Evolutionary conservation across 208 protist genomes (phyloP).

Genomic region (Leptomonas pyrrhocoris): DNA sequence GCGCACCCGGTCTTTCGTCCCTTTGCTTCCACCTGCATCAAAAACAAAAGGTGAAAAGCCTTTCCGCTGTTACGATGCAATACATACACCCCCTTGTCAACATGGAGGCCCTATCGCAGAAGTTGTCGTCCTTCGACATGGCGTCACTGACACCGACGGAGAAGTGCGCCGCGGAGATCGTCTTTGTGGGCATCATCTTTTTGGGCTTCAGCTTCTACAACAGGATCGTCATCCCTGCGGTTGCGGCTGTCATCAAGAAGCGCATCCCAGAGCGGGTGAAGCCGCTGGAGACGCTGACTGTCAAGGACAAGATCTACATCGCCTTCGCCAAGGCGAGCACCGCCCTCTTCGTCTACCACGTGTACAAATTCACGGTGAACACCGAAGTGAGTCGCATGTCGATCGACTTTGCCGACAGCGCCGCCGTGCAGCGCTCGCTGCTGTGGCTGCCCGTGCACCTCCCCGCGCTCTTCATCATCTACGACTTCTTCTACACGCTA

Average conservation of each 20-base stretch:
- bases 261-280: conserved; percentile 50
- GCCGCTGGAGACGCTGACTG: conserved; percentile 47
- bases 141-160: conserved; percentile 19
- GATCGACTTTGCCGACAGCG: conserved; percentile 38
- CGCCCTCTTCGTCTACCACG: conserved; percentile 70
- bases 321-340: conserved; percentile 58
- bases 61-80: neutral
- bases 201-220: conserved; percentile 73
- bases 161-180: conserved; percentile 27
- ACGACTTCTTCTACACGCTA: conserved; percentile 92
- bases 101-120: conserved; percentile 8
- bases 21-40: too few relatives aligned
- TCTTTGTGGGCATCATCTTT: conserved; percentile 51
- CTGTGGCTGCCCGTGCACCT: conserved; percentile 68
- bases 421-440: conserved; percentile 33
- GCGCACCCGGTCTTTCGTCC: too few relatives aligned
- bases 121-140: conserved; percentile 10
- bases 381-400: conserved; percentile 54
- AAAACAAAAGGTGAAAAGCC: too few relatives aligned
- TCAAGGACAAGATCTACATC: conserved; percentile 67
- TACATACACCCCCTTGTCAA: neutral
- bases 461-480: conserved; percentile 70
- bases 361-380: conserved; percentile 49
- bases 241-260: conserved; percentile 35
- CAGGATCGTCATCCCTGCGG: conserved; percentile 47